These are phyloP conservation scores for Lactarius akahatsu DNA, from an alignment of 768 basidiomycete species.

Conservation along the genomic window DNA sequence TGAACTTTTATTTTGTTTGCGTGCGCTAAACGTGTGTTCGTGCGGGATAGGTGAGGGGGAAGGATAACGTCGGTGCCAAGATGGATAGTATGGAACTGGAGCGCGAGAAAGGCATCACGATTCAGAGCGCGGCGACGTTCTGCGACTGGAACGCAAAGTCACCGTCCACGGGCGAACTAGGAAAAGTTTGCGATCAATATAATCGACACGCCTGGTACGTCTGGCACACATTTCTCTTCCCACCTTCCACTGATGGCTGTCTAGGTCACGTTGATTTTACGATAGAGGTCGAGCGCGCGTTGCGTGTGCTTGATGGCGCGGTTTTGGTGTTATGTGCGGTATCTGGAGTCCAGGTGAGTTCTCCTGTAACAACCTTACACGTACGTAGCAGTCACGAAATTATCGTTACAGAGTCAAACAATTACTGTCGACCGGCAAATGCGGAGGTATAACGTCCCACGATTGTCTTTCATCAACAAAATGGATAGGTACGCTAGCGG, in stretches of 20 bases:
- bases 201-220: conserved; percentile 92
- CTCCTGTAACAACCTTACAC: neutral
- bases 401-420: conserved; percentile 75
- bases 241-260: conserved; percentile 1
- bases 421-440: conserved; percentile 99
- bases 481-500: conserved; percentile 76
- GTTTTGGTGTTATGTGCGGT: conserved; percentile 96
- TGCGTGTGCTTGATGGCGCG: conserved; percentile 95
- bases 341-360: conserved; percentile 83
- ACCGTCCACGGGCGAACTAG: conserved; percentile 56
- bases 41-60: conserved; percentile 73
- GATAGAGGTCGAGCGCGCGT: conserved; percentile 96
- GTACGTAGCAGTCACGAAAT: neutral
- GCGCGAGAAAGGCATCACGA: conserved; percentile 98
- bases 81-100: conserved; percentile 99
- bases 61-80: conserved; percentile 96
- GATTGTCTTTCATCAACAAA: conserved; percentile 97
- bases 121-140: conserved; percentile 97
- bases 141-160: conserved; percentile 88
- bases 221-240: too few relatives aligned
- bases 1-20: neutral
- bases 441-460: conserved; percentile 93
- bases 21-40: neutral
- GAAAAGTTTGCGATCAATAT: conserved; percentile 95
- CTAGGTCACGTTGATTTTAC: conserved; percentile 98